A percentile compares a stretch with the other conserved stretches of the same genome.
These are phyloP conservation scores for Corymbia maculata DNA, from an alignment of 345 rosid species.

Conservation along the genomic window DNA sequence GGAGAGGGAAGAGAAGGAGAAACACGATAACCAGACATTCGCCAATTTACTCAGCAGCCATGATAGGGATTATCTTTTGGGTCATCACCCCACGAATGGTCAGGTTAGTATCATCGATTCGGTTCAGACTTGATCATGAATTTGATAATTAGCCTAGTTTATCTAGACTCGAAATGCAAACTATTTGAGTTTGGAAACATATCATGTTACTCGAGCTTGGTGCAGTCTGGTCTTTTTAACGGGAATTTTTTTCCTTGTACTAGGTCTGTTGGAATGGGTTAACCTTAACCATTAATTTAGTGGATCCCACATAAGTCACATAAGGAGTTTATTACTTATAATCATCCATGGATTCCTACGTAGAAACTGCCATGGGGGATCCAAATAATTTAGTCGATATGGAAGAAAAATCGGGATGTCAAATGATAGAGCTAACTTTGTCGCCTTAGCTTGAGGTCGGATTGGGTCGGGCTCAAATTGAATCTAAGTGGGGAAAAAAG, in stretches of 20 bases:
- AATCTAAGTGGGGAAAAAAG: not conserved
- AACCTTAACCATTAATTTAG: not conserved
- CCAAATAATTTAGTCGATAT: not conserved
- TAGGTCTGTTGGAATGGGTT: not conserved
- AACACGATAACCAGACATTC: conserved; percentile 39
- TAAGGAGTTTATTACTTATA: not conserved
- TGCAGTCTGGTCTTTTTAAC: not conserved
- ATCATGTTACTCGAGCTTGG: not conserved
- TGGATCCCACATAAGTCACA: not conserved
- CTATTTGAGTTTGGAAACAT: not conserved
- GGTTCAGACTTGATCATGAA: not conserved
- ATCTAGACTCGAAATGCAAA: not conserved
- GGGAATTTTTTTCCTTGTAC: not conserved
- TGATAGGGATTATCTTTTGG: conserved; percentile 33
- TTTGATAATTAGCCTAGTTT: not conserved
- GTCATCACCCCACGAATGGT: conserved; percentile 7
- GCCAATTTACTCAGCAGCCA: conserved; percentile 18
- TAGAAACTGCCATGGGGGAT: not conserved
- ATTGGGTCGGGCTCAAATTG: not conserved
- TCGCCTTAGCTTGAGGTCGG: not conserved
- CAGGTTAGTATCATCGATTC: conserved; percentile 18
- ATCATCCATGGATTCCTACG: not conserved
- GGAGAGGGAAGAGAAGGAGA: conserved; percentile 26
- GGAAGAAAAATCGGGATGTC: not conserved
- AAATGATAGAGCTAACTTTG: not conserved